Percentiles rank a stretch among this genome's conserved stretches.
These are phyloP conservation scores for Yamadazyma kitorensis DNA, from an alignment of 805 yeast species.

Conservation along the genomic window DNA sequence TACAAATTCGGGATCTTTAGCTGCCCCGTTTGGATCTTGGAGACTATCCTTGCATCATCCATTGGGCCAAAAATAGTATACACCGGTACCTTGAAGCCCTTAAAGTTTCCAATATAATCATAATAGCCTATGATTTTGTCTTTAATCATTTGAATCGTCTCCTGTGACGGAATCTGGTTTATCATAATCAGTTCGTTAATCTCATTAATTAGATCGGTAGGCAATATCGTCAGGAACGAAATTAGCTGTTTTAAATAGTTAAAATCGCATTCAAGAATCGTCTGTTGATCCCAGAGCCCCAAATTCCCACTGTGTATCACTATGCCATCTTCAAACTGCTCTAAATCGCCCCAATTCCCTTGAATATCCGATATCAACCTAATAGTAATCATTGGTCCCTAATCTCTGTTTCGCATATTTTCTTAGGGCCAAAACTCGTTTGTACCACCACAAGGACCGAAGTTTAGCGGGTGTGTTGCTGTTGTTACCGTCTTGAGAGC, in stretches of 20 bases:
- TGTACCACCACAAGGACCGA: too few relatives aligned
- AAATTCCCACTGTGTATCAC: conserved; percentile 76
- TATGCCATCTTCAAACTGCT: conserved; percentile 18
- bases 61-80: conserved; percentile 76
- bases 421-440: too few relatives aligned
- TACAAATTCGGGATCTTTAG: conserved; percentile 54
- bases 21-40: conserved; percentile 55
- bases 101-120: conserved; percentile 15
- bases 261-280: conserved; percentile 53
- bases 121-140: conserved; percentile 5
- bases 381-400: conserved; percentile 7
- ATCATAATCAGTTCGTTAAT: conserved; percentile 50
- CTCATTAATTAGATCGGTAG: conserved; percentile 44
- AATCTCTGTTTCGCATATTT: too few relatives aligned
- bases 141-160: conserved; percentile 11
- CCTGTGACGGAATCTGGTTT: conserved; percentile 12
- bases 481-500: too few relatives aligned
- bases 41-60: conserved; percentile 68
- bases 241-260: conserved; percentile 60
- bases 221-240: conserved; percentile 60
- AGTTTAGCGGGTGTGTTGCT: too few relatives aligned
- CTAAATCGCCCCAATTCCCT: conserved; percentile 21
- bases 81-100: conserved; percentile 54
- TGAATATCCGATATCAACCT: conserved; percentile 26
- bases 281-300: conserved; percentile 66